Evolutionary conservation across 1,139 yeast genomes (phyloP), one percentile per base, ranked within the genome.

Genomic region (Zygoascus hellenicus): DNA sequence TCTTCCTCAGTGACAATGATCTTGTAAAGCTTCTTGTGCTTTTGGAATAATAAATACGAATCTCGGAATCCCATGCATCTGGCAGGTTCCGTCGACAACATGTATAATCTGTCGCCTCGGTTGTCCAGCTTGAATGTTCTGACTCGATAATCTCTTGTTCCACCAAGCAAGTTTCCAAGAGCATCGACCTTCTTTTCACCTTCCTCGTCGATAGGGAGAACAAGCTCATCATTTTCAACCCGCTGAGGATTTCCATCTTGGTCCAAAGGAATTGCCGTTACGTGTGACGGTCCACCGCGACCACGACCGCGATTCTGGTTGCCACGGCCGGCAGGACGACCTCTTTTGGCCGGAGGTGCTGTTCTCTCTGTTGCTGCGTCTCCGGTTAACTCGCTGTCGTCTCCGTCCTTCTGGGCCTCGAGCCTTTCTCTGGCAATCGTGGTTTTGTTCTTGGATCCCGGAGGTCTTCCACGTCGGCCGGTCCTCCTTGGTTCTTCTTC

Each of bases 51-150:
- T 48, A 89, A 73, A 60, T 92, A 90, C 0, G 97, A 88, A 63
- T 92, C 98, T 58, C 97, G 76, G 67, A 89, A 89, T 2, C 97
- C 97, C 56, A 90, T 89, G 58, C 90, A 79, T 56, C 97, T 75
- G 0, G 98, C 97, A 1, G 97, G 96, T 62, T 90, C 97, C 0
- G 97, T 90, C 1, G 96, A 85, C 42, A 92, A 77, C 95, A 92
- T 89, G 64, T 80, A 92, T 50, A 82, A 72, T 53, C 81, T 74
- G 35, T 80, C 77, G 3, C 95, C 96, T 50, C 82, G 77, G 3
- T 85, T 88, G 38, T 75, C 67, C 9, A 90, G 76, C 3, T 87
- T 86, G 66, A 92, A 92, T 0, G 94, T 81, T 51, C 90, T 81
- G 53, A 88, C 84, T 51, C 92, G 74, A 67, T 77, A 92, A 58